Conservation (phyloP, 305 asterid species). For the Solanum aculeatissimum region DNA sequence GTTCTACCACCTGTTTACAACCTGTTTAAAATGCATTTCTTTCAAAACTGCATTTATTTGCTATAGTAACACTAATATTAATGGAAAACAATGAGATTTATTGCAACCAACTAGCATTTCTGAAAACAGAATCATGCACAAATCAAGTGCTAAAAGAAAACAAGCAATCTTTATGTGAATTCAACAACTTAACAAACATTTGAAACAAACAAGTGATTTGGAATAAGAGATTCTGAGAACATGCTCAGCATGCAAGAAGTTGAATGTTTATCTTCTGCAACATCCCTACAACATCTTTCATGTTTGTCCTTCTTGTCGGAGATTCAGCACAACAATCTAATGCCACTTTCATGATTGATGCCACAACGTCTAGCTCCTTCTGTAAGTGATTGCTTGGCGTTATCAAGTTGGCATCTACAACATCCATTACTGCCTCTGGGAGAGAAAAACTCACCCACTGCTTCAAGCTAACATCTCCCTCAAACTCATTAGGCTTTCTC, state of each 20-base stretch:
- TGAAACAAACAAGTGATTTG: background rate
- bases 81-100: background rate
- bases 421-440: background rate
- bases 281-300: background rate
- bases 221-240: background rate
- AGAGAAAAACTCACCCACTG: slow-evolving; percentile 4
- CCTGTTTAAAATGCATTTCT: no score
- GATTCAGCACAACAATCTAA: background rate
- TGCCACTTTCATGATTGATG: background rate
- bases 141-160: background rate
- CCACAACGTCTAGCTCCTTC: background rate
- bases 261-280: background rate
- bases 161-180: no score
- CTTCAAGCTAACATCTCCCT: slow-evolving; percentile 14
- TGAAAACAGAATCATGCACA: background rate
- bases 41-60: no score
- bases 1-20: no score
- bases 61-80: background rate
- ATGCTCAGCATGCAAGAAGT: background rate
- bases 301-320: background rate
- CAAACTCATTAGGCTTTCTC: slow-evolving; percentile 18
- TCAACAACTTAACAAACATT: no score
- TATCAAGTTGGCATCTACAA: no score
- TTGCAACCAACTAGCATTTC: background rate
- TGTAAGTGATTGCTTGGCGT: background rate